Conservation (phyloP, 352 stramenopile species). For the Phytophthora pisi region DNA sequence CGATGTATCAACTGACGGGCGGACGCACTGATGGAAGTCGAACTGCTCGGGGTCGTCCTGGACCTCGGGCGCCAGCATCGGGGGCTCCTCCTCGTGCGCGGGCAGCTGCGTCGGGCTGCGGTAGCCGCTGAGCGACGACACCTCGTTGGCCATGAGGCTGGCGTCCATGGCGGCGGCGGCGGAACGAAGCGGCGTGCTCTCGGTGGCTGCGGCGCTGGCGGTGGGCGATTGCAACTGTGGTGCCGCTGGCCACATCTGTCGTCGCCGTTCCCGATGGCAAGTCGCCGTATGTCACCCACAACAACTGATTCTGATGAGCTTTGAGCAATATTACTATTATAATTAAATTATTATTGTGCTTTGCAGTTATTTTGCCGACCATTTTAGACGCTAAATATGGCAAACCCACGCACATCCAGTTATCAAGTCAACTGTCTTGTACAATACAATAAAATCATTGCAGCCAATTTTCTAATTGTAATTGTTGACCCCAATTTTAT, state of each 20-base stretch:
- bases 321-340: no score
- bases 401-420: no score
- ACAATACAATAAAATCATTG: no score
- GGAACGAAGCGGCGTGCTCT: conserved; percentile 29
- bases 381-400: no score
- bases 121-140: conserved; percentile 10
- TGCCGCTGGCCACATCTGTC: conserved; percentile 12
- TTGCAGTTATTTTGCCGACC: no score
- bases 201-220: conserved; percentile 6
- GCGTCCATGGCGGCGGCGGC: conserved; percentile 25
- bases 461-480: no score
- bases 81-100: conserved; percentile 23
- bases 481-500: no score
- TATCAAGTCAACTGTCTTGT: no score
- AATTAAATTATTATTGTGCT: no score
- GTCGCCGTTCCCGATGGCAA: neutral
- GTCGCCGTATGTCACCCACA: neutral
- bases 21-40: conserved; percentile 41
- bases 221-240: conserved; percentile 11
- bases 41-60: conserved; percentile 45
- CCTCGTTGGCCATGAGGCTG: conserved; percentile 43
- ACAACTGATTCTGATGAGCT: no score
- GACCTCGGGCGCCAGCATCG: conserved; percentile 8
- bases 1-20: no score
- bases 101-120: conserved; percentile 13